phyloP scores from a whole-genome alignment of 192 early-diverging fungal species.

The Pilaira anomala region DNA sequence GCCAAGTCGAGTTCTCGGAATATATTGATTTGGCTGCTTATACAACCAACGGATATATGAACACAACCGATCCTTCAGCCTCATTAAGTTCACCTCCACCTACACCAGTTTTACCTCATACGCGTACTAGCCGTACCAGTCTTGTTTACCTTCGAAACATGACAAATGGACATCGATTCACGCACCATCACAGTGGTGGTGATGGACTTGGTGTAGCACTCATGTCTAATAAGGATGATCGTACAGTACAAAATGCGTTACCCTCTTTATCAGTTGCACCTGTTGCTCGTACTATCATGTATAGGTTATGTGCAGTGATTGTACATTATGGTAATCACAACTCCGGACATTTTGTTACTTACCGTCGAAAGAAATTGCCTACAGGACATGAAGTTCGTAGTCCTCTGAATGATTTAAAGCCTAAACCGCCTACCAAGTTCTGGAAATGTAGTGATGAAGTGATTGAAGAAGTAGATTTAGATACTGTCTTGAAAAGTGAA shows the following conservation, averaged over 20 bases:
- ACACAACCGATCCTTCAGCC: conserved; percentile 25
- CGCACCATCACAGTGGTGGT: background rate
- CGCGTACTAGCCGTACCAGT: conserved; percentile 25
- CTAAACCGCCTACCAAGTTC: conserved; percentile 43
- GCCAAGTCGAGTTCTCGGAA: conserved; percentile 65
- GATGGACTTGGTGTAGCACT: conserved; percentile 18
- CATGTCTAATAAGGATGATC: conserved; percentile 19
- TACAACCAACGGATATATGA: conserved; percentile 62
- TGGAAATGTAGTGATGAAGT: conserved; percentile 73
- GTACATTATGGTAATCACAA: conserved; percentile 85
- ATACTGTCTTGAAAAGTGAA: conserved; percentile 61
- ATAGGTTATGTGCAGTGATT: conserved; percentile 75
- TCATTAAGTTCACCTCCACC: conserved; percentile 11
- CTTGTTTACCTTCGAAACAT: conserved; percentile 36
- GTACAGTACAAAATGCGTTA: conserved; percentile 10
- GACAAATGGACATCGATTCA: conserved; percentile 7
- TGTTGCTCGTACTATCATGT: conserved; percentile 40
- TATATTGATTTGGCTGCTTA: conserved; percentile 76
- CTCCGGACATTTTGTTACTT: conserved; percentile 88
- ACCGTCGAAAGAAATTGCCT: conserved; percentile 61
- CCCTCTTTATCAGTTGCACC: conserved; percentile 14
- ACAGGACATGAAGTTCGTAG: conserved; percentile 32
- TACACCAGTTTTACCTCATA: conserved; percentile 11
- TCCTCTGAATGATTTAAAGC: conserved; percentile 8
- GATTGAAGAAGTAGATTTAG: conserved; percentile 62